A percentile compares a stretch with the other conserved stretches of the same genome.
phyloP scores from a whole-genome alignment of 257 asterid species.

The Plantago elongata region DNA sequence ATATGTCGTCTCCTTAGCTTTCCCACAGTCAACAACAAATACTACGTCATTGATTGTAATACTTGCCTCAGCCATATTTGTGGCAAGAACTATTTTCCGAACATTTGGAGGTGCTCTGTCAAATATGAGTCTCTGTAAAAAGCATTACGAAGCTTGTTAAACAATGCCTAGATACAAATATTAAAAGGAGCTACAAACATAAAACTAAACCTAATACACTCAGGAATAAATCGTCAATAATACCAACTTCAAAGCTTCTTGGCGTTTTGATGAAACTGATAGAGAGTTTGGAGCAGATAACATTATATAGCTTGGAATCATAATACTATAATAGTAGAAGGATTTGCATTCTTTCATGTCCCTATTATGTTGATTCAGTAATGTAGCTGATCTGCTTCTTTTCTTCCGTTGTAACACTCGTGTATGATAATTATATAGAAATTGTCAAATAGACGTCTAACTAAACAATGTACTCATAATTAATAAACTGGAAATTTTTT shows the following conservation, averaged over 20 bases:
- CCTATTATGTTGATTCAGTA: too few species aligned
- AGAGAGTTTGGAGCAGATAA: too few species aligned
- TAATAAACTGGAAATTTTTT: neutral
- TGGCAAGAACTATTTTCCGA: conserved; percentile 92
- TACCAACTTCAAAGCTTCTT: too few species aligned
- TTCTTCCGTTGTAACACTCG: too few species aligned
- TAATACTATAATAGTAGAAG: too few species aligned
- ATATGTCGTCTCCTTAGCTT: conserved; percentile 96
- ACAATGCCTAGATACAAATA: conserved; percentile 2
- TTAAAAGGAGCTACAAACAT: neutral
- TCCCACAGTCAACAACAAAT: conserved; percentile 96
- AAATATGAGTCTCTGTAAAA: conserved; percentile 82
- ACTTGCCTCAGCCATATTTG: conserved; percentile 99
- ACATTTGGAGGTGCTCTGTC: conserved; percentile 88
- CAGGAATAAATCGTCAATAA: too few species aligned
- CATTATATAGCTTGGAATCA: too few species aligned
- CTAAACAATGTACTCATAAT: neutral
- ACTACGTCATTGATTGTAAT: conserved; percentile 92
- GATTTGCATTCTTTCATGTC: too few species aligned
- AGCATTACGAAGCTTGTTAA: conserved; percentile 23
- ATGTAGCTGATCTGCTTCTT: too few species aligned
- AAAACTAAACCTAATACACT: too few species aligned
- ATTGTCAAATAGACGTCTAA: neutral
- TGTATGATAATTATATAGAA: neutral
- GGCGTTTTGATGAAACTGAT: too few species aligned